phyloP scores from a whole-genome alignment of 1,284 basidiomycete species.

The Cryptococcus jaspeensis region DNA sequence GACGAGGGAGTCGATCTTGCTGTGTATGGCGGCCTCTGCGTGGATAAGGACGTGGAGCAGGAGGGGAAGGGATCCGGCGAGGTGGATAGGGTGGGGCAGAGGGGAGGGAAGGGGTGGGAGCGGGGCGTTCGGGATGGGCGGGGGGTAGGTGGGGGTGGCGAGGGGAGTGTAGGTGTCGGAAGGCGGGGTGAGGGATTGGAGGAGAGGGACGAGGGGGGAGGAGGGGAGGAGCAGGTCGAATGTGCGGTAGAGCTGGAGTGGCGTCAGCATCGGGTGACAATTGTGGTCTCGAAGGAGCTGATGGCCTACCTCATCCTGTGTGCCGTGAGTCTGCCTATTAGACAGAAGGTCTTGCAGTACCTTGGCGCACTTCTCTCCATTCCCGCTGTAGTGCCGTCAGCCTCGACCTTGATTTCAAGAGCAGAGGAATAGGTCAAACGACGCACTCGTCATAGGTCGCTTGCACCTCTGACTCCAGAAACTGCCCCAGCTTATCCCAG shows the following conservation, averaged over 20 bases:
- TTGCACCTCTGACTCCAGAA: constrained; percentile 59
- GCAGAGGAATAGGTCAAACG: neutral
- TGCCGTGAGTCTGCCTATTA: constrained; percentile 62
- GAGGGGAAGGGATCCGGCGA: constrained; percentile 53
- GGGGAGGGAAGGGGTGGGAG: constrained; percentile 52
- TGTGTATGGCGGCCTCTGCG: constrained; percentile 67
- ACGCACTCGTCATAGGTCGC: constrained; percentile 62
- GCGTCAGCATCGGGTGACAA: neutral
- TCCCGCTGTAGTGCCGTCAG: constrained; percentile 58
- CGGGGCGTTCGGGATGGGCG: constrained; percentile 59
- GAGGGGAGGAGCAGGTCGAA: constrained; percentile 72
- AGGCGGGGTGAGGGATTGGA: constrained; percentile 67
- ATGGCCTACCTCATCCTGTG: constrained; percentile 58
- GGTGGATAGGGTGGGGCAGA: constrained; percentile 51
- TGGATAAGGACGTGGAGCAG: constrained; percentile 50
- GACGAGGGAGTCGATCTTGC: constrained; percentile 59
- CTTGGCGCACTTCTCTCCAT: constrained; percentile 76
- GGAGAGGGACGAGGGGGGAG: constrained; percentile 64
- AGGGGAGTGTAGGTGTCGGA: constrained; percentile 42
- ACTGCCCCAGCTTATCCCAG: constrained; percentile 63
- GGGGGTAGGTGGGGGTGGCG: constrained; percentile 56
- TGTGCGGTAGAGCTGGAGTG: constrained; percentile 62
- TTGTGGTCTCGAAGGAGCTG: neutral
- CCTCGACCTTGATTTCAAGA: neutral
- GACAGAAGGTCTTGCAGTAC: constrained; percentile 73